Base-by-base conservation (phyloP, 1,139 yeast species). In the Pneumocystis wakefieldiae region DNA sequence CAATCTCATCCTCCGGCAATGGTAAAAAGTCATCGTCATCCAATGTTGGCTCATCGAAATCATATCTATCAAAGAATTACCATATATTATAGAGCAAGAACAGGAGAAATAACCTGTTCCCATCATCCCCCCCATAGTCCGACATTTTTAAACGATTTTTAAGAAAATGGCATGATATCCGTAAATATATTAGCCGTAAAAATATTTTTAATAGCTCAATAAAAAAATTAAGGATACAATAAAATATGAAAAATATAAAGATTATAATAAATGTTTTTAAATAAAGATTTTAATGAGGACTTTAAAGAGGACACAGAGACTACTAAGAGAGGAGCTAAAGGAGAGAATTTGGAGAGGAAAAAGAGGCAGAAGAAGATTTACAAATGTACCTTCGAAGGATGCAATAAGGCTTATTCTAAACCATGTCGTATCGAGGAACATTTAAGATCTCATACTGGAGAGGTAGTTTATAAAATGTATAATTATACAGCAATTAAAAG, bases 401-500 rank as follows among this genome's bases (percentile, higher is more conserved):
- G 98, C 71, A 80, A 75, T 53, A 91, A 89, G 72, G 81, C 87
- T 0, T 92, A 89, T 71, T 76, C 87, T 15, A 80, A 91, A 64
- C 97, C 97, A 0, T 85, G 95, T 7, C 77, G 89, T 39, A 76
- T 92, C 62, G 87, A 86, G 58, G 96, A 89, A 70, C 98, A 91
- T 71, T 78, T 78, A 68, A 76, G 94, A 48, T 75, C 88, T 0
- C 98, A 92, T 71, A 81, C 87, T 1, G 87, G 88, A 65, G 84
- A 57, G 59, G 59, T 57, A 15, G 14, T 10, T 3, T 57, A 5
- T 19, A 57, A 36, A 19, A 41, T 10, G 10, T 6, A 12, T 41
- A 41, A 4, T 17, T 7, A n/a, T 3, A 12, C 8, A 7, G 19
- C 3, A 57, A 7, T 57, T 29, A 28, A 57, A 10, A 7, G 2